A percentile compares a stretch with the other conserved stretches of the same genome.
Evolutionary conservation across 495 filamentous ascomycete species (phyloP).

Genomic region (Xylaria acuta): DNA sequence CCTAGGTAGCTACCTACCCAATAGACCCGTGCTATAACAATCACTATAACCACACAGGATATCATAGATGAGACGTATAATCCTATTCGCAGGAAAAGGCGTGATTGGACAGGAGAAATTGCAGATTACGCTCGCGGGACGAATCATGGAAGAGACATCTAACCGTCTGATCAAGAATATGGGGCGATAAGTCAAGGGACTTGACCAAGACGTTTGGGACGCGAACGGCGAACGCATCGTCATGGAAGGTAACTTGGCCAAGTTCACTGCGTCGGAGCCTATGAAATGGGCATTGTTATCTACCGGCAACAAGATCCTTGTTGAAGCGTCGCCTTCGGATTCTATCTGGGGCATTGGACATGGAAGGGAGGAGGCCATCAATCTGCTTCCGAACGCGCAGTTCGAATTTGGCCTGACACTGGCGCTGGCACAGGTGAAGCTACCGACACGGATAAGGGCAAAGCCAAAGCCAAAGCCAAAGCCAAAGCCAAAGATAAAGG

Average conservation of each 20-base stretch:
- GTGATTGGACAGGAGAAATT: too few species aligned
- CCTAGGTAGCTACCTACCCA: too few species aligned
- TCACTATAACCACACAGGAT: background rate
- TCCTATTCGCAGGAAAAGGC: background rate
- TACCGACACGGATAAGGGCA: too few species aligned
- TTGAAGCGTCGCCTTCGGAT: background rate
- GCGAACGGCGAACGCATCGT: background rate
- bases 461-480: too few species aligned
- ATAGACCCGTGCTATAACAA: background rate
- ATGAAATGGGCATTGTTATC: background rate
- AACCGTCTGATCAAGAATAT: background rate
- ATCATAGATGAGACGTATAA: background rate
- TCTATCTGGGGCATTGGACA: background rate
- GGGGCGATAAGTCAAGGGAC: background rate
- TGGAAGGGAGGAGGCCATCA: background rate
- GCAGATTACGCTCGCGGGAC: background rate
- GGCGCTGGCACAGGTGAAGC: too few species aligned
- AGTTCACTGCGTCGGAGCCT: background rate
- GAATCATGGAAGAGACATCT: background rate
- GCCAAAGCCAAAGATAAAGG: too few species aligned
- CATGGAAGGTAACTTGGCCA: background rate
- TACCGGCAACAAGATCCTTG: background rate
- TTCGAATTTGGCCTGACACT: background rate
- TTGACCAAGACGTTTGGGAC: background rate
- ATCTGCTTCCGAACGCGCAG: background rate